A percentile compares a stretch with the other conserved stretches of the same genome.
phyloP scores from a whole-genome alignment of 257 asterid species.

The Galeopsis tetrahit region DNA sequence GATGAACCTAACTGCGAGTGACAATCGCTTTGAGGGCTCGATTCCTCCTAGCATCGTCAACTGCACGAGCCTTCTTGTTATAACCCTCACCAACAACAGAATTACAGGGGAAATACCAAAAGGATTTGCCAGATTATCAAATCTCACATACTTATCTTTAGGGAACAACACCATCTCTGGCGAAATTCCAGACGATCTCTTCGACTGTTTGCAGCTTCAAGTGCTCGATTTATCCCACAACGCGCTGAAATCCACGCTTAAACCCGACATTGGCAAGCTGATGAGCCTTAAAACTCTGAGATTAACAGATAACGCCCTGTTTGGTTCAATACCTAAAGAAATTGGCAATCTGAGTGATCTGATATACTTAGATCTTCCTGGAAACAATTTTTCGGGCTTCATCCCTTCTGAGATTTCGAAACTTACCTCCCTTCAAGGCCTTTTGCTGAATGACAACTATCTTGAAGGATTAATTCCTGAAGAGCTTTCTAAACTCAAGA shows the following conservation, averaged over 20 bases:
- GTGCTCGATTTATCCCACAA: conserved; percentile 50
- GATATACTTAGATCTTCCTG: conserved; percentile 48
- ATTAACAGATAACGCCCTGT: conserved; percentile 40
- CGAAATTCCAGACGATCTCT: conserved; percentile 64
- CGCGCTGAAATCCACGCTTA: conserved; percentile 49
- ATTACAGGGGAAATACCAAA: conserved; percentile 58
- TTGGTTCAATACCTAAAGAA: conserved; percentile 67
- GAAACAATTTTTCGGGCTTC: conserved; percentile 61
- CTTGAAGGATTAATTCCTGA: conserved; percentile 65
- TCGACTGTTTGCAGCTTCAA: conserved; percentile 58
- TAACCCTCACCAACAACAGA: conserved; percentile 43
- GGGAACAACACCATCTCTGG: conserved; percentile 58
- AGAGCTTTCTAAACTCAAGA: conserved; percentile 54
- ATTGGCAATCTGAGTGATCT: conserved; percentile 59
- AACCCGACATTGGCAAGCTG: conserved; percentile 53
- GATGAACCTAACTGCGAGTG: conserved; percentile 55
- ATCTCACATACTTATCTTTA: conserved; percentile 56
- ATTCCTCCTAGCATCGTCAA: conserved; percentile 65
- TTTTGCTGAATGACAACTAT: conserved; percentile 46
- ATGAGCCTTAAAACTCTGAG: conserved; percentile 49
- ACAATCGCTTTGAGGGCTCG: conserved; percentile 58
- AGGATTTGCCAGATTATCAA: conserved; percentile 50
- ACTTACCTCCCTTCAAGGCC: conserved; percentile 67
- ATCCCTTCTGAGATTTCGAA: conserved; percentile 63
- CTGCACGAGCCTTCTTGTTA: conserved; percentile 58